Evolutionary conservation across 352 stramenopile genomes (phyloP), one percentile per base, ranked within the genome.

Genomic region (Phytophthora multivora): DNA sequence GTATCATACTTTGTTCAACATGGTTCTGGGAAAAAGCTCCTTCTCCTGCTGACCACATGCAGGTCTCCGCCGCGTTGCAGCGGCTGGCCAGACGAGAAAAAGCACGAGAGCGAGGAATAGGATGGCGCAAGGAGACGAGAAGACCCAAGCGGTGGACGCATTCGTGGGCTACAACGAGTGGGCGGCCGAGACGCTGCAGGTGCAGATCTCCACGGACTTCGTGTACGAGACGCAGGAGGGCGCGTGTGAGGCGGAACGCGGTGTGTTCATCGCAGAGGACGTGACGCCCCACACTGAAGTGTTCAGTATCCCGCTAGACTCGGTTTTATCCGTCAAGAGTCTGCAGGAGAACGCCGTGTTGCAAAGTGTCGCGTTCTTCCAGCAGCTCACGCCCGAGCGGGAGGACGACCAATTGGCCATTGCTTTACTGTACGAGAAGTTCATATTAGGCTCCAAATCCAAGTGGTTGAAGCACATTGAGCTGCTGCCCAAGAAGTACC

Each of bases 121-220:
- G 9, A 73, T 73, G 64, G 41, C 58, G 9, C 59, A 40, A 36
- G 47, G 39, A n/a, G 48, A 69, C 36, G 59, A 69, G 21, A 59
- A 72, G 9, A 23, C 1, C 15, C 9, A 21, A 19, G 39, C 31
- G 10, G 23, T 18, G 3, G 68, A 76, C 49, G 69, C 54, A 16
- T 85, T 87, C 40, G 65, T 92, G n/a, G 83, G 85, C 35, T 94
- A 89, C 63, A 88, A 93, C 52, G 83, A 90, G 69, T 93, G 85
- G 85, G 85, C 85, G 2, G 45, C 56, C 11, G 57, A 71, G 41
- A 35, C 53, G 43, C 77, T 93, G 28, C 66, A 79, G 39, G 82
- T 92, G 53, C 55, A 65, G 38, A 70, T 92, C 25, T 75, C 68
- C 35, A 91, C 81, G 7, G 86, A 92, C 73, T 94, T 94, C 62